Base-by-base conservation (phyloP, 2,329 filamentous ascomycete genomes). In the Neonectria neomacrospora region DNA sequence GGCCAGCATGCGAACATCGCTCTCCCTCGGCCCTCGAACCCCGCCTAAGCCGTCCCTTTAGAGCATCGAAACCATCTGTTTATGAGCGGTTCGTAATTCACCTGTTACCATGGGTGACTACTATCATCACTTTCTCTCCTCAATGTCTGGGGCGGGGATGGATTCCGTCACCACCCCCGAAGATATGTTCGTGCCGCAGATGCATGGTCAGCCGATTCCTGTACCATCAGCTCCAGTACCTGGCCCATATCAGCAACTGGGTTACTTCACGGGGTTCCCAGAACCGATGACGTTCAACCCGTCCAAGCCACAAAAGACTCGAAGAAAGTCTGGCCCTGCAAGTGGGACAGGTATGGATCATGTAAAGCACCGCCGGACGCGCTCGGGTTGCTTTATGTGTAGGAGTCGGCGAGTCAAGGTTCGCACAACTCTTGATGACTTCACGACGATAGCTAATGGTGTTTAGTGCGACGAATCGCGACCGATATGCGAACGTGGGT, bases 371-470 rank as follows among this genome's bases (percentile, higher is more conserved):
- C 91, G 94, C 65, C 89, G 96, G 70, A 98, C 96, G 45, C 87
- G 96, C 71, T 97, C 94, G 67, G 96, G 96, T 28, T 99, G 96
- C 80, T 97, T 85, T 68, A 98, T 94, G 50, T 99, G 96, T 79
- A 88, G 96, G 63, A 90, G 90, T 72, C 88, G 96, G 69, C 88
- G 96, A 77, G 94, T 98, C 54, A 98, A 91, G 84, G 88, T 89
- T 81, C 68, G 75, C 53, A 54, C 55, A 16, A 20, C 34, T n/a
- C 14, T 26, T 32, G 23, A 5, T 11, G 30, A 47, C 28, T 41
- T 39, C 2, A 47, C 44, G 30, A 56, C 20, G 41, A 39, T 62
- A n/a, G 61, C 62, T 72, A 64, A 71, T 44, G 18, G 57, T 58
- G 37, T 39, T 22, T 71, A 97, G 92, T 99, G 96, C 77, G 96